Percentiles rank a stretch among this genome's conserved stretches.
These are phyloP conservation scores for Dinochytrium kinnereticum DNA, from an alignment of 371 early-diverging fungal genomes.

Conservation along the genomic window DNA sequence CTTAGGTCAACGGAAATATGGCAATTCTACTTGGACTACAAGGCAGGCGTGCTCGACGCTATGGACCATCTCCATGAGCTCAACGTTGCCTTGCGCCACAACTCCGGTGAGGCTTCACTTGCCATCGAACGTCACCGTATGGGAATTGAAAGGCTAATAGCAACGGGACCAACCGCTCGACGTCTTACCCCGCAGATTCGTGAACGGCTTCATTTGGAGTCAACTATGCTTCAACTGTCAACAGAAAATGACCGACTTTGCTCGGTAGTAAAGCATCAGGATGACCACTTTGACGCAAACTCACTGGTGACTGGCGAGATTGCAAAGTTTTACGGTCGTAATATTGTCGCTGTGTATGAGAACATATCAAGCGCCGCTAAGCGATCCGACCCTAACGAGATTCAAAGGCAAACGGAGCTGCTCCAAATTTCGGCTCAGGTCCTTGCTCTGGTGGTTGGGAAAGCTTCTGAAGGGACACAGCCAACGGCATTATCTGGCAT, in stretches of 20 bases:
- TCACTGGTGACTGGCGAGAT: neutral
- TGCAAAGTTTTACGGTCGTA: conserved; percentile 3
- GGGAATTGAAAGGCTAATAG: neutral
- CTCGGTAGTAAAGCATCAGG: neutral
- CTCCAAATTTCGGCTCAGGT: conserved; percentile 10
- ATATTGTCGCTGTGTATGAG: neutral
- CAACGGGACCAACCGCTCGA: neutral
- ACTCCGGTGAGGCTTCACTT: conserved; percentile 16
- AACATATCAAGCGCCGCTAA: neutral
- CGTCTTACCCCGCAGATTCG: neutral
- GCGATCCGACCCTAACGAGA: neutral
- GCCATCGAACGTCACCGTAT: conserved; percentile 21
- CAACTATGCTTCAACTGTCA: conserved; percentile 5
- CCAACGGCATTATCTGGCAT: too few species aligned
- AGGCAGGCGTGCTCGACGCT: neutral
- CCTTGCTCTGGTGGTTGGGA: neutral
- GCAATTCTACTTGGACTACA: conserved; percentile 1
- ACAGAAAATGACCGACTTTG: conserved; percentile 1
- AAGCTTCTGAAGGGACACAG: neutral
- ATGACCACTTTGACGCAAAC: neutral
- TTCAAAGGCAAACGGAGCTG: neutral
- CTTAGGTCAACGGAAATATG: neutral
- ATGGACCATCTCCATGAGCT: conserved; percentile 15
- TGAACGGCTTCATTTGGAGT: conserved; percentile 8
- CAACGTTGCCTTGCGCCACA: conserved; percentile 33